Conservation (phyloP, 108 stramenopile genomes). For the Stephanodiscus triporus region DNA sequence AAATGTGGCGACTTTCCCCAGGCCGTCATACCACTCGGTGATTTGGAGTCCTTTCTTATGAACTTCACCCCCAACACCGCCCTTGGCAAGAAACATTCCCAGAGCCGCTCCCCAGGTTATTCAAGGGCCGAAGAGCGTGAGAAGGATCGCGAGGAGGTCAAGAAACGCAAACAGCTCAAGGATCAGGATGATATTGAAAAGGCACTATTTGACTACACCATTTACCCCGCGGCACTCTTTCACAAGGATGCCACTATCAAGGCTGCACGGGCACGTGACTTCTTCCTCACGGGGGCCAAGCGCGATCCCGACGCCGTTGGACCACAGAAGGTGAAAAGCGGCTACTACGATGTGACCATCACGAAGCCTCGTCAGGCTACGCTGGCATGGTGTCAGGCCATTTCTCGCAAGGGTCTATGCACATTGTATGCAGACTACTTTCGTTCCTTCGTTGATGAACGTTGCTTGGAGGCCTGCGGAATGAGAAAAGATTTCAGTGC, state of each 20-base stretch:
- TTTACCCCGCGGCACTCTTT: slow-evolving; percentile 86
- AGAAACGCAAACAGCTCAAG: slow-evolving; percentile 86
- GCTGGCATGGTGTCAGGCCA: slow-evolving; percentile 85
- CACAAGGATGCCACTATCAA: slow-evolving; percentile 89
- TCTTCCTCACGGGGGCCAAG: slow-evolving; percentile 55
- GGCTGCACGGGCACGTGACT: slow-evolving; percentile 80
- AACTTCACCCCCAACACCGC: slow-evolving; percentile 90
- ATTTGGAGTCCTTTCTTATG: slow-evolving; percentile 82
- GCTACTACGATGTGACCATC: slow-evolving; percentile 88
- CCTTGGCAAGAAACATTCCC: slow-evolving; percentile 80
- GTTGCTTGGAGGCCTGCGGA: slow-evolving; percentile 85
- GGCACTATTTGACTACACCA: slow-evolving; percentile 88
- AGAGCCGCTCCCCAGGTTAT: slow-evolving; percentile 81
- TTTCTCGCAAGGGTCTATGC: slow-evolving; percentile 83
- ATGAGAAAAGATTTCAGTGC: slow-evolving; percentile 72
- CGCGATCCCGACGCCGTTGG: slow-evolving; percentile 54
- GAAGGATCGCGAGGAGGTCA: slow-evolving; percentile 69
- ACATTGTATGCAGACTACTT: slow-evolving; percentile 83
- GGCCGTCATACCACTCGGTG: slow-evolving; percentile 84
- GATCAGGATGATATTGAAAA: slow-evolving; percentile 89
- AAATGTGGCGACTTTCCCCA: slow-evolving; percentile 72
- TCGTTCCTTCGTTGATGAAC: slow-evolving; percentile 66
- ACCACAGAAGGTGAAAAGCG: slow-evolving; percentile 79
- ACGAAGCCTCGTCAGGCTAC: slow-evolving; percentile 79
- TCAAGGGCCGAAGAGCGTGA: slow-evolving; percentile 71